Base-by-base conservation (phyloP, 2,329 filamentous ascomycete genomes). In the Dryadomyces quercus-mongolicae region DNA sequence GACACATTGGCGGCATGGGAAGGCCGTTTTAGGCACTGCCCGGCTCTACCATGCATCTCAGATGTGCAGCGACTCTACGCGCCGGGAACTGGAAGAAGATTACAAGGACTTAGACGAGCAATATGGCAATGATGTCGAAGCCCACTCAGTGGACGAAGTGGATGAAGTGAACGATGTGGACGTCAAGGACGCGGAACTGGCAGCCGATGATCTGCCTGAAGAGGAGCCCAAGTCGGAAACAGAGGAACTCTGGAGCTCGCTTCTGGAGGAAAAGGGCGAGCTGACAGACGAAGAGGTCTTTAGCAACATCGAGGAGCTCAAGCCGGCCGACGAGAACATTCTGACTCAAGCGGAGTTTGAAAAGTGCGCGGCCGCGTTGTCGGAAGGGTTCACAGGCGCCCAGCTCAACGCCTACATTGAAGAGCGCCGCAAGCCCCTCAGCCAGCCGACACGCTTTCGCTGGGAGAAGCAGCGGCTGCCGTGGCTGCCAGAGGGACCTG, bases 241-340 rank as follows among this genome's bases (percentile, higher is more conserved):
- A 2, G 49, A 49, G 1, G 43, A 44, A 16, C 44, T 50, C 18
- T 52, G 54, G 54, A 45, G 38, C 25, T 31, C 38, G 1, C 22
- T 55, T 20, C 18, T 55, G 2, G n/a, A 49, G 7, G 54, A 53
- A 13, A 21, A 2, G 7, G 20, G 4, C 46, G 66, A 58, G 3
- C 61, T 65, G 2, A 57, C 64, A 1, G 63, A 58, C 2, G 63
- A 69, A 18, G 71, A 77, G 45, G 64, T 72, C 1, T 62, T 68
- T 50, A 61, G 64, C 3, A 74, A 77, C 55, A 72, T 82, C 18
- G 66, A 79, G 36, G 71, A 72, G 54, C 61, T 81, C 38, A 69
- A 69, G 42, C 78, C 78, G 1, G 55, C 54, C 1, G 67, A 69
- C 6, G 67, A 67, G 22, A 67, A 56, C 1, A 60, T 68, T 9